Conservation (phyloP, 2,329 filamentous ascomycete genomes). For the Harringtonia aguacate region DNA sequence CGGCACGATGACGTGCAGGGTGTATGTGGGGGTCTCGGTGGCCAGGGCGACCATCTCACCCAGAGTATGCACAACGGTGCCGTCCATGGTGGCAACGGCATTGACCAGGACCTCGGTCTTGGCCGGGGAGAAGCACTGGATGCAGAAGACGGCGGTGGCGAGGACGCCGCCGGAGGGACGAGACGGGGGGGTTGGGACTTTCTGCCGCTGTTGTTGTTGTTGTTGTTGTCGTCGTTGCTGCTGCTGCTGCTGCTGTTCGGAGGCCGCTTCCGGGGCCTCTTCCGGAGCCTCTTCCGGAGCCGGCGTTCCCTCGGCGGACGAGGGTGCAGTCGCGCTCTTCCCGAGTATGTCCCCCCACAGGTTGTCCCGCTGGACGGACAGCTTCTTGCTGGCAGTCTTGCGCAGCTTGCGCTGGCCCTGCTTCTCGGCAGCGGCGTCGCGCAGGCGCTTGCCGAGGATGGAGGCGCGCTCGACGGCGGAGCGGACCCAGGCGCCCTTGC, state of each 20-base stretch:
- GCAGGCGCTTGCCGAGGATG: conserved; percentile 46
- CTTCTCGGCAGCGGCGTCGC: conserved; percentile 36
- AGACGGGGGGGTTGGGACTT: neutral
- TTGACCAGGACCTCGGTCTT: conserved; percentile 37
- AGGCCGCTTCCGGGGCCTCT: neutral
- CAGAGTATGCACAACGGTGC: conserved; percentile 30
- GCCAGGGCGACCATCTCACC: conserved; percentile 25
- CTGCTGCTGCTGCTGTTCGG: neutral
- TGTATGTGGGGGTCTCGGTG: neutral
- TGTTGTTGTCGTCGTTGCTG: neutral
- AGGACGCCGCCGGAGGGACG: conserved; percentile 24
- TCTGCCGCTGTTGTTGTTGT: neutral
- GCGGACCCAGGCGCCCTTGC: conserved; percentile 61
- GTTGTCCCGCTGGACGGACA: conserved; percentile 67
- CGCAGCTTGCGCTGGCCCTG: conserved; percentile 70
- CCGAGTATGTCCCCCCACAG: conserved; percentile 89
- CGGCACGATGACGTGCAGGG: conserved; percentile 43
- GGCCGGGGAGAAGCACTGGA: conserved; percentile 46
- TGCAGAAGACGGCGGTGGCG: conserved; percentile 44
- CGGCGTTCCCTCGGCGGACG: conserved; percentile 15
- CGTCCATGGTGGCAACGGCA: conserved; percentile 37
- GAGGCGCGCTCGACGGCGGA: conserved; percentile 27
- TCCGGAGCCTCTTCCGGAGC: neutral
- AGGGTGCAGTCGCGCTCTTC: conserved; percentile 12
- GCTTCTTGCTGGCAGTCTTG: conserved; percentile 74